Percentiles rank a stretch among this genome's conserved stretches.
Conservation (phyloP, 2,329 filamentous ascomycete genomes). For the Amphichorda felina region DNA sequence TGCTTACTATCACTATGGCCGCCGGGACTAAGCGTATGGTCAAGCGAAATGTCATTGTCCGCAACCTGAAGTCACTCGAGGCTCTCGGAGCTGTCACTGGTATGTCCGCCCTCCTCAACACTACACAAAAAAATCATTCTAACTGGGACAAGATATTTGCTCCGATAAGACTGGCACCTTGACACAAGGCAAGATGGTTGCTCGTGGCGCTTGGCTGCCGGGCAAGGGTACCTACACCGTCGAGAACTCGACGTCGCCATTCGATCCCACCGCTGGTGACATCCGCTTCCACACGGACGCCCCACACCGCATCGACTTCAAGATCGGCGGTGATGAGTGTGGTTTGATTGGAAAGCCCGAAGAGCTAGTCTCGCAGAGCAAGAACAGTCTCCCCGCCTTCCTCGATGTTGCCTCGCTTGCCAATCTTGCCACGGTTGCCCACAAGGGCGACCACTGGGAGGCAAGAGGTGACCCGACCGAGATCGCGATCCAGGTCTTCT, state of each 20-base stretch:
- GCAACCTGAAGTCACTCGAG: constrained; percentile 39
- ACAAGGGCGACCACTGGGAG: constrained; percentile 34
- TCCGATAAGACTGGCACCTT: constrained; percentile 48
- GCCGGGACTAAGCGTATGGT: constrained; percentile 41
- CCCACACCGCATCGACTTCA: constrained; percentile 26
- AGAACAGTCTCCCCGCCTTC: constrained; percentile 33
- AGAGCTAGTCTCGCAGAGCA: constrained; percentile 27
- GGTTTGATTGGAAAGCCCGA: constrained; percentile 12
- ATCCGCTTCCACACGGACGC: constrained; percentile 25
- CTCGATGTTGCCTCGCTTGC: constrained; percentile 47
- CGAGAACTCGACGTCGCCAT: constrained; percentile 38
- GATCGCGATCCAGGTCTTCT: constrained; percentile 62
- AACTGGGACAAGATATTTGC: constrained; percentile 38
- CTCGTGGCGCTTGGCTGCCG: constrained; percentile 46
- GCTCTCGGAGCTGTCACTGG: constrained; percentile 47
- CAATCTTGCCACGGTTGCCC: constrained; percentile 37
- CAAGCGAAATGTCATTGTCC: constrained; percentile 38
- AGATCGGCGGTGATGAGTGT: constrained; percentile 13
- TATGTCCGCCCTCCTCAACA: too few species aligned
- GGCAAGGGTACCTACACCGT: constrained; percentile 45
- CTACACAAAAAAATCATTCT: too few species aligned
- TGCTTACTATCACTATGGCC: constrained; percentile 49
- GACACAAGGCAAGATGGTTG: constrained; percentile 53
- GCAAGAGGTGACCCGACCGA: constrained; percentile 57
- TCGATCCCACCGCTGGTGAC: constrained; percentile 42